Evolutionary conservation across 2,329 filamentous ascomycete species (phyloP), one percentile per base, ranked within the genome.

Genomic region (Fusarium torulosum): DNA sequence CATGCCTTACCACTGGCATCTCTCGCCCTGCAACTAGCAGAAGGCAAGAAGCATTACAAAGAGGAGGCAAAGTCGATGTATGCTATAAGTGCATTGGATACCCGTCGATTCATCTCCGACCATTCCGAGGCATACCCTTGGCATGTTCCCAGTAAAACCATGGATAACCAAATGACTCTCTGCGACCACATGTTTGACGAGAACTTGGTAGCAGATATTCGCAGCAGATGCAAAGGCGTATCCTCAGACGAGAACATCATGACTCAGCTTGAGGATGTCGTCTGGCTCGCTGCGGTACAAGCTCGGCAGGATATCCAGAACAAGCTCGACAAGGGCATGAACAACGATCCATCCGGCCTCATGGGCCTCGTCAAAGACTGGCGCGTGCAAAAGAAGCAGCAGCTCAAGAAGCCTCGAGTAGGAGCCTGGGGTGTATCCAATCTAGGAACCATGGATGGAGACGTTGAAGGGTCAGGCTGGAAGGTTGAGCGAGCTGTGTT

Each of bases 291-390:
- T 20, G 66, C 66, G 23, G 43, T 31, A 7, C 52, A 44, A 52
- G 53, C 61, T 7, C 54, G 66, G 9, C 27, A 60, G 25, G 63
- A 69, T 23, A 67, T 69, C 6, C 58, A 70, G 38, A 8, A 52
- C 4, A 69, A 69, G 38, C 53, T 69, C 4, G 51, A 69, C 40
- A 25, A 17, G 29, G 70, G 70, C 10, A 55, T 70, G 47, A 61
- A 63, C 25, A 70, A 77, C 21, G 71, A 76, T 27, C 33, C 58
- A 11, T 37, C 71, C 5, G 72, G 64, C 2, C 41, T 77, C 13
- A 61, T 75, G 65, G 65, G 62, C 8, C 66, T 74, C 4, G 65
- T 76, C 6, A 33, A 53, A 14, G 75, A 77, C 59, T 75, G 72
- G 65, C 64, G 67, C 2, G 37, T 43, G 17, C 53, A 70, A 38